phyloP scores from a whole-genome alignment of 2,329 filamentous ascomycete species.

The Penicillium paneum region DNA sequence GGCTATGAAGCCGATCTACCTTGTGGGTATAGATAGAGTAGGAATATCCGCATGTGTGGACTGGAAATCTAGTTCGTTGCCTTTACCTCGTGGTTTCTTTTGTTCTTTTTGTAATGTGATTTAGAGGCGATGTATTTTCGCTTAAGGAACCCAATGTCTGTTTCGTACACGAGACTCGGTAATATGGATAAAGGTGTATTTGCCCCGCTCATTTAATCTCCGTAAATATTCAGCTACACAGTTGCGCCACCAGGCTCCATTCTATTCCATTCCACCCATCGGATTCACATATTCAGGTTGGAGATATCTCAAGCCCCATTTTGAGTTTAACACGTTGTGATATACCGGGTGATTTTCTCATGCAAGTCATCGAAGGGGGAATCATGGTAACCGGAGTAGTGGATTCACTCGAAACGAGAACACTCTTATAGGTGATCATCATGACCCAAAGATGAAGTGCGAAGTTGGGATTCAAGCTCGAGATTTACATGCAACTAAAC shows the following conservation, averaged over 20 bases:
- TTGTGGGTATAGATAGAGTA: neutral
- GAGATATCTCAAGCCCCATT: neutral
- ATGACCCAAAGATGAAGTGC: neutral
- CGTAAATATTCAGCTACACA: neutral
- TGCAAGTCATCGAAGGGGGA: neutral
- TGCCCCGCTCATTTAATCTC: neutral
- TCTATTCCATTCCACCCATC: neutral
- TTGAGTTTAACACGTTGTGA: neutral
- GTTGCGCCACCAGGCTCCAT: neutral
- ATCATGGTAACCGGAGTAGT: neutral
- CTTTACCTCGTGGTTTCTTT: neutral
- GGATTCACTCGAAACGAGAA: neutral
- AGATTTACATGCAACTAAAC: neutral
- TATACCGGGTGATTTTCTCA: neutral
- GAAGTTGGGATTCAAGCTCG: neutral
- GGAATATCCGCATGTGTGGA: neutral
- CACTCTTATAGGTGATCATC: too few species aligned
- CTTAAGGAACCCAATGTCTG: neutral
- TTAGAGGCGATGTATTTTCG: neutral
- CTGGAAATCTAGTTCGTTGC: neutral
- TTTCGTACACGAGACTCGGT: neutral
- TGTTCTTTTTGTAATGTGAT: too few species aligned
- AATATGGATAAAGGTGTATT: neutral
- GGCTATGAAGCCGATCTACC: neutral
- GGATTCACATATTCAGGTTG: neutral